A percentile compares a stretch with the other conserved stretches of the same genome.
Evolutionary conservation across 169 alveolate genomes (phyloP).

Genomic region (Neospora caninum): DNA sequence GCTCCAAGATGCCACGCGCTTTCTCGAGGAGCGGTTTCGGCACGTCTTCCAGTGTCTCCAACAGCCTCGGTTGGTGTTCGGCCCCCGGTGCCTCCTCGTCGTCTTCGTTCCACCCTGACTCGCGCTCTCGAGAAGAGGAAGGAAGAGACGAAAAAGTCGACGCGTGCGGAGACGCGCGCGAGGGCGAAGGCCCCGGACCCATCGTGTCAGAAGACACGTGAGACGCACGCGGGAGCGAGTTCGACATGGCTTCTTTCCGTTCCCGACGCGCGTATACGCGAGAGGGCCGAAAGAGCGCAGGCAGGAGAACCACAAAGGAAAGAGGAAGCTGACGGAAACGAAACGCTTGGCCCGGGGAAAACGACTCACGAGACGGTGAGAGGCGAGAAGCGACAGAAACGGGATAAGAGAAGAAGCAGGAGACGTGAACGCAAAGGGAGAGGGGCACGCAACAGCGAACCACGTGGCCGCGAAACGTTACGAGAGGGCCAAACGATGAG

Average conservation of each 20-base stretch:
- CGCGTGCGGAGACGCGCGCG: neutral
- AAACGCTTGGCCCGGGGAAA: too few species aligned
- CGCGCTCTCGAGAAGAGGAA: neutral
- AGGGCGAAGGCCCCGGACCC: neutral
- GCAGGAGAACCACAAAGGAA: too few species aligned
- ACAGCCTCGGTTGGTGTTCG: neutral
- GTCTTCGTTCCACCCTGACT: neutral
- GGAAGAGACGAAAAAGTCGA: neutral
- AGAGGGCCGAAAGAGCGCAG: too few species aligned
- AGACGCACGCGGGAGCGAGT: neutral
- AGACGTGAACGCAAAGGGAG: too few species aligned
- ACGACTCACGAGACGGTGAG: too few species aligned
- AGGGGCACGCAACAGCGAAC: too few species aligned
- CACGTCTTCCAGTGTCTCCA: neutral
- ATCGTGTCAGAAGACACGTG: neutral
- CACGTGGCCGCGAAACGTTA: too few species aligned
- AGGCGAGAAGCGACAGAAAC: too few species aligned
- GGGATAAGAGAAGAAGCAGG: too few species aligned
- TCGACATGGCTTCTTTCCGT: neutral
- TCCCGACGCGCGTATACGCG: neutral
- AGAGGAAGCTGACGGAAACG: too few species aligned
- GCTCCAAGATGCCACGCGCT: constrained; percentile 5
- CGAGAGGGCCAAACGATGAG: too few species aligned
- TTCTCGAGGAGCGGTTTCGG: neutral
- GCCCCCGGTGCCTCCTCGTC: neutral